Base-by-base conservation (phyloP, 2,329 filamentous ascomycete species). In the Penicillium sp. region DNA sequence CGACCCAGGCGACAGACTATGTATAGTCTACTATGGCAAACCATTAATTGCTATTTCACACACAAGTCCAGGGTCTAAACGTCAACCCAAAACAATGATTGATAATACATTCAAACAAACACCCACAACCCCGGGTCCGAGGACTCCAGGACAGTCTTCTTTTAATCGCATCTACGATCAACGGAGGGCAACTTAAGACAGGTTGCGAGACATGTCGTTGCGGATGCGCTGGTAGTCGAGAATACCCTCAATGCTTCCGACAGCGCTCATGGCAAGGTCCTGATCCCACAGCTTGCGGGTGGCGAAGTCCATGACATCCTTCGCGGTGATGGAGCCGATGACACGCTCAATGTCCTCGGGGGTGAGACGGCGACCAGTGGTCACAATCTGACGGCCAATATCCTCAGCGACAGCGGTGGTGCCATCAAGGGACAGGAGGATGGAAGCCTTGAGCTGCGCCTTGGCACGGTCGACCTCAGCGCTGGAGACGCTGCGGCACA, bases 401-500 rank as follows among this genome's bases (percentile, higher is more conserved):
- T 98, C 93, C 80, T 98, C 93, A 53, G 93, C 93, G 47, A 96
- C 86, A 63, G 93, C 90, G 42, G 93, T 97, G 67, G 93, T 97
- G 72, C 90, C 94, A 71, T 98, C 93, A 29, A 98, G 88, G 45
- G 90, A 95, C 58, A 98, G 84, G 54, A 98, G 88, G 66, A 98
- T 90, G 47, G 90, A 95, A 54, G 93, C 93, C 83, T 98, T 98
- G 65, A 98, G 85, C 79, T 98, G 93, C 57, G 93, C 88, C 83
- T 98, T 98, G 74, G 93, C 93, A 62, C 93, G 91, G 83, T 98
- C 93, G 53, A 90, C 87, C 78, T 98, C 93, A 58, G 90, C 84
- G 68, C 89, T 81, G 66, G 80, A 84, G 64, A 98, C 93, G 74
- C 84, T 87, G 78, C 84, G 85, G 65, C 88, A 93, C 56, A 98